A percentile compares a stretch with the other conserved stretches of the same genome.
These are phyloP conservation scores for Suillus paluster DNA, from an alignment of 768 basidiomycete species.

Conservation along the genomic window DNA sequence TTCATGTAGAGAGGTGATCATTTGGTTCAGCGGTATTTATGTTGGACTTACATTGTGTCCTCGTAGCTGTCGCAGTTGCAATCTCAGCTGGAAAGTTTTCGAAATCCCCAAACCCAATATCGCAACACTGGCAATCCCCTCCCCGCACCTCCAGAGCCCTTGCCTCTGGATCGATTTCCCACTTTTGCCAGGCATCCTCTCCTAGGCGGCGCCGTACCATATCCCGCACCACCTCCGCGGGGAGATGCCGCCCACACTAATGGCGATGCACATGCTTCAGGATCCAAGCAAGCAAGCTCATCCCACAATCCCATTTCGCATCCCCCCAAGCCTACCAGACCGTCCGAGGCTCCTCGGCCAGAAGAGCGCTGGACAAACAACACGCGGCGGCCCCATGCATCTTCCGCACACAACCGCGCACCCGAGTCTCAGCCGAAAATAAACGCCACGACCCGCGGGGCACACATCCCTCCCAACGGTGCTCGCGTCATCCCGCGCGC, in stretches of 20 bases:
- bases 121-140: constrained; percentile 51
- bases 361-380: constrained; percentile 26
- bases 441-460: constrained; percentile 15
- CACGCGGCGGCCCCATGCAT: constrained; percentile 18
- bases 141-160: constrained; percentile 58
- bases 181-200: constrained; percentile 40
- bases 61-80: constrained; percentile 39
- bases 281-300: constrained; percentile 13
- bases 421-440: constrained; percentile 12
- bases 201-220: constrained; percentile 24
- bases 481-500: constrained; percentile 33
- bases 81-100: constrained; percentile 42
- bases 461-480: constrained; percentile 38
- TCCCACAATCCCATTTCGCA: constrained; percentile 19
- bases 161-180: constrained; percentile 50
- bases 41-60: constrained; percentile 21
- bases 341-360: constrained; percentile 22
- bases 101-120: constrained; percentile 32
- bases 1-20: constrained; percentile 11
- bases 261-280: constrained; percentile 15
- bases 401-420: constrained; percentile 16
- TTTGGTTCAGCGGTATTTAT: neutral
- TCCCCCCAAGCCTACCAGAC: constrained; percentile 25
- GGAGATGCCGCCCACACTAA: constrained; percentile 13
- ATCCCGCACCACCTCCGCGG: constrained; percentile 33